Percentiles rank a stretch among this genome's conserved stretches.
Conservation (phyloP, 176 grass and related monocot genomes). For the Otatea glauca region DNA sequence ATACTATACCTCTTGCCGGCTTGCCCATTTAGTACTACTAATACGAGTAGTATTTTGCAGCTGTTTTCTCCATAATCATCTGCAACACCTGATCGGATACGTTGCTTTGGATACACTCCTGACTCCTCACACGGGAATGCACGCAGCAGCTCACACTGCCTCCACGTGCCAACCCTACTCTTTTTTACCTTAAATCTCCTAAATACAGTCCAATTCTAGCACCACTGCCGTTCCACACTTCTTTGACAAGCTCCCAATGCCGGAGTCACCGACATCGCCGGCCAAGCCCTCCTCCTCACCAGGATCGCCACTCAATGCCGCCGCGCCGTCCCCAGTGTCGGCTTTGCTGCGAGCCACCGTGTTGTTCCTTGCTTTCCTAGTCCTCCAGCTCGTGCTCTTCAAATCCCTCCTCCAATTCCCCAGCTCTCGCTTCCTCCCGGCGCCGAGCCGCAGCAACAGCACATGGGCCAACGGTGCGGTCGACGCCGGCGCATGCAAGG, state of each 20-base stretch:
- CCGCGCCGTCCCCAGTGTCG: background rate
- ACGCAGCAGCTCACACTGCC: background rate
- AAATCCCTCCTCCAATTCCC: slow-evolving; percentile 34
- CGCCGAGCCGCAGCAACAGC: slow-evolving; percentile 34
- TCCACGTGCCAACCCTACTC: slow-evolving; percentile 8
- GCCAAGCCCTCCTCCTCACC: slow-evolving; percentile 24
- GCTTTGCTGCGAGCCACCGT: slow-evolving; percentile 43
- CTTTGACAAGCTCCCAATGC: slow-evolving; percentile 36
- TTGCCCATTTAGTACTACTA: too few species aligned
- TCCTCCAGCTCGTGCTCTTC: slow-evolving; percentile 66
- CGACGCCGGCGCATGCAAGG: slow-evolving; percentile 40
- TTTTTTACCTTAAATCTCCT: slow-evolving; percentile 5
- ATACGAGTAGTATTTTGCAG: too few species aligned
- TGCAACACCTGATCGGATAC: background rate
- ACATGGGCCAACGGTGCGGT: slow-evolving; percentile 32
- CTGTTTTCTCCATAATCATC: background rate
- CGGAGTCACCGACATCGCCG: slow-evolving; percentile 41
- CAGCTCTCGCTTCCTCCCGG: slow-evolving; percentile 47
- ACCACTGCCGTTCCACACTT: background rate
- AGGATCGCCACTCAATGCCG: slow-evolving; percentile 43
- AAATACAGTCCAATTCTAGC: background rate
- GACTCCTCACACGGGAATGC: background rate
- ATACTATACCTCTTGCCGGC: background rate
- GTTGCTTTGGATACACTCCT: slow-evolving; percentile 30
- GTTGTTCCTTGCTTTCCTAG: slow-evolving; percentile 50